Percentiles rank a stretch among this genome's conserved stretches.
phyloP scores from a whole-genome alignment of 768 basidiomycete species.

The Hydnum rufescens region DNA sequence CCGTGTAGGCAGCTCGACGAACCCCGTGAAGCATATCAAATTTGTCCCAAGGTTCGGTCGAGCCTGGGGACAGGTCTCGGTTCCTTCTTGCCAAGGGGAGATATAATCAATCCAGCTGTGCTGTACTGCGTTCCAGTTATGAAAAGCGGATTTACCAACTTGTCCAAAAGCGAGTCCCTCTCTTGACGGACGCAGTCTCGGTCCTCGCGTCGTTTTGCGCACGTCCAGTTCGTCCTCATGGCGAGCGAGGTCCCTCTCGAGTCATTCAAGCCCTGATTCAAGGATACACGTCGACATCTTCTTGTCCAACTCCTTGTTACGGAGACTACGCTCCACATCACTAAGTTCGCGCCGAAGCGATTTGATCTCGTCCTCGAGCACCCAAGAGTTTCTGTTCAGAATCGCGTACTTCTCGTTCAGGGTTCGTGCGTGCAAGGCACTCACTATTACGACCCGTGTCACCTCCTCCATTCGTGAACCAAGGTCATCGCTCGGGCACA shows the following conservation, averaged over 20 bases:
- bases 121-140: background rate
- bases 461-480: conserved; percentile 55
- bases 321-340: conserved; percentile 8
- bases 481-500: conserved; percentile 60
- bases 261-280: conserved; percentile 73
- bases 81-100: conserved; percentile 6
- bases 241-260: conserved; percentile 66
- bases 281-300: conserved; percentile 57
- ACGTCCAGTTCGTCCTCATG: conserved; percentile 61
- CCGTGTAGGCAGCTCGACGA: conserved; percentile 5
- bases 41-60: conserved; percentile 62
- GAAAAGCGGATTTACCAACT: conserved; percentile 21
- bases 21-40: conserved; percentile 47
- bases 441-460: conserved; percentile 32
- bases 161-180: conserved; percentile 53
- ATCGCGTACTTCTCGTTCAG: conserved; percentile 16
- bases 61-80: background rate
- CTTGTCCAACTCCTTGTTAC: conserved; percentile 11
- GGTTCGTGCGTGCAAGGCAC: conserved; percentile 33
- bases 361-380: conserved; percentile 2
- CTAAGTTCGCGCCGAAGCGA: conserved; percentile 9
- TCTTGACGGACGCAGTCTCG: conserved; percentile 45
- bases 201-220: conserved; percentile 46
- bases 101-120: background rate
- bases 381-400: background rate